Base-by-base conservation (phyloP, 495 filamentous ascomycete genomes). In the Aspergillus coremiiformis region DNA sequence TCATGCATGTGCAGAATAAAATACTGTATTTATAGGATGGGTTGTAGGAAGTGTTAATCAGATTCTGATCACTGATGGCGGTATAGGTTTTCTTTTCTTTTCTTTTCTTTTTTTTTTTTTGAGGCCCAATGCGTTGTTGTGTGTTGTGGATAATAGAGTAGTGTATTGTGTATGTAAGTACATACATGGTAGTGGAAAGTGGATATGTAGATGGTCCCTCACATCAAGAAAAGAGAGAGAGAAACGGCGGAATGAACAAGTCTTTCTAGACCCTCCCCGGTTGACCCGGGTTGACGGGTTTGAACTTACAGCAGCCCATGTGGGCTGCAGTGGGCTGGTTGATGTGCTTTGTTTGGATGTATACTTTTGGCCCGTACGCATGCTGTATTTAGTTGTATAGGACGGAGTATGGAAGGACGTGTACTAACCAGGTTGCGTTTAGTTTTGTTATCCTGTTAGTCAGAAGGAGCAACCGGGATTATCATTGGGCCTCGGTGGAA, bases 221-320 rank as follows among this genome's bases (percentile, higher is more conserved):
- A 47, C 32, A 47, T 52, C 20, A 23, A 44, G 23, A 30, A 53
- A 33, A 48, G 24, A 47, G 1, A 19, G n/a, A 5, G 29, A 23
- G 47, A 48, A 47, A 47, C 44, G 27, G 32, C 27, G 9, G 20
- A 35, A 14, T 33, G 27, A 47, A 22, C 29, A 15, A 32, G 20
- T 47, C 32, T 47, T 35, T 33, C 32, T 39, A 39, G 47, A 49
- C 30, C 30, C 29, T n/a, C 53, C 49, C 53, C 55, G 59, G 55
- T 50, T 56, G 59, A 62, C 55, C 59, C 59, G 49, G 59, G 55
- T 58, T 62, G 59, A 58, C 50, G 59, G 59, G 53, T 54, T 58
- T 39, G 43, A 57, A 50, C 15, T 42, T 26, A 32, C 17, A 32
- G 49, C 41, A 47, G 52, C 47, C 59, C 59, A 57, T 57, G 59